Base-by-base conservation (phyloP, 208 protist species). In the Trypanosoma cruzi region DNA sequence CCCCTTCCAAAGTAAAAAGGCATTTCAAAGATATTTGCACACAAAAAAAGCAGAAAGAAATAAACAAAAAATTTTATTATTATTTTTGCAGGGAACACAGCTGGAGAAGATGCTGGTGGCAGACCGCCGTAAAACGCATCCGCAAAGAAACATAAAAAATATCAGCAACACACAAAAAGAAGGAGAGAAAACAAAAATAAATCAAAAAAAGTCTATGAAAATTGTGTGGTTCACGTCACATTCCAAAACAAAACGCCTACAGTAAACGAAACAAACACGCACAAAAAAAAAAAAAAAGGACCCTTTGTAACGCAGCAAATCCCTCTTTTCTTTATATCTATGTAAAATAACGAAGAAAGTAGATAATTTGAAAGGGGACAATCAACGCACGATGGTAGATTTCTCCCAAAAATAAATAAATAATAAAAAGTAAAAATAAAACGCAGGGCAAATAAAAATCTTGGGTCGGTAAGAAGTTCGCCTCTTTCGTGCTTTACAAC, bases 401-500 rank as follows among this genome's bases (percentile, higher is more conserved):
- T n/a, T n/a, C n/a, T n/a, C n/a, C 40, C 26, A 64, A 49, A 64
- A 36, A 53, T 2, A 49, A n/a, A 52, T 32, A 13, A 56, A 49
- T 40, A 68, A 37, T 2, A 52, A 20, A 42, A 68, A 68, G 42
- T 26, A 42, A 57, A 58, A 68, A 56, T 0, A 28, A 58, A 28
- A 57, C 31, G 24, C 31, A 64, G 26, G 34, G 29, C 22, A 63
- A 5, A n/a, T 22, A 50, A 54, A 65, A 34, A 54, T n/a, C 28
- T 5, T n/a, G 8, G 5, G 29, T 60, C 4, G 11, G 40, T 16
- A 14, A 14, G 40, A 1, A 14, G 3, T 7, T 16, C 40, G 11
- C 36, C 13, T 29, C 26, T 63, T 18, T 44, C 37, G 8, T 52
- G 14, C 28, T 48, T 64, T 32, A 72, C 1, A 64, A 24, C 22